A percentile compares a stretch with the other conserved stretches of the same genome.
Evolutionary conservation across 345 rosid species (phyloP).

Genomic region (Ceriops tagal): DNA sequence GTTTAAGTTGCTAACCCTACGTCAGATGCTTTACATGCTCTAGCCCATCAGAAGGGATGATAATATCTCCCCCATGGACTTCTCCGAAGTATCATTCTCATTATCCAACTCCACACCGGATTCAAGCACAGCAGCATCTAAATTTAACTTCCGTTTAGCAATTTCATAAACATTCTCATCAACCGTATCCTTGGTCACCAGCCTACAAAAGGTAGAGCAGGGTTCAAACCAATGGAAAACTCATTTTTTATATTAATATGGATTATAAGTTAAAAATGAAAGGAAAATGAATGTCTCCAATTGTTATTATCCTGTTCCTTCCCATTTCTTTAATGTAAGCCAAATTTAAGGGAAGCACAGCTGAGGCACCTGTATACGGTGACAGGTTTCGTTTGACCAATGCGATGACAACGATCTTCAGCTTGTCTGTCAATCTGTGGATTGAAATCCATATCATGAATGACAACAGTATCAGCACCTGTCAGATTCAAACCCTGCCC

Average conservation of each 20-base stretch:
- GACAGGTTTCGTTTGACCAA: conserved; percentile 91
- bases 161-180: conserved; percentile 94
- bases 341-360: too few species aligned
- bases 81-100: conserved; percentile 54
- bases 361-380: conserved; percentile 73
- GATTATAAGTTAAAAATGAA: not conserved
- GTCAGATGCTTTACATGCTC: not conserved
- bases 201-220: conserved; percentile 38
- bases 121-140: conserved; percentile 93
- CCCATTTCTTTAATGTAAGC: too few species aligned
- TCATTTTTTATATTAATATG: not conserved
- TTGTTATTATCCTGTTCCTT: too few species aligned
- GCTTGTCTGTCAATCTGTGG: conserved; percentile 97
- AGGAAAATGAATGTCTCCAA: too few species aligned
- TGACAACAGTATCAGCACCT: conserved; percentile 86
- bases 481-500: conserved; percentile 96
- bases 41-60: conserved; percentile 62
- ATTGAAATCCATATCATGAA: conserved; percentile 95
- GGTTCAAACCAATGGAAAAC: not conserved
- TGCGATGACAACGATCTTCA: conserved; percentile 92
- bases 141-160: conserved; percentile 70
- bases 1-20: not conserved
- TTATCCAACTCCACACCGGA: conserved; percentile 60
- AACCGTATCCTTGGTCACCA: conserved; percentile 87
- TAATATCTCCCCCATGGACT: conserved; percentile 88